Conservation (phyloP, 768 basidiomycete genomes). For the Boletus subcaerulescens region DNA sequence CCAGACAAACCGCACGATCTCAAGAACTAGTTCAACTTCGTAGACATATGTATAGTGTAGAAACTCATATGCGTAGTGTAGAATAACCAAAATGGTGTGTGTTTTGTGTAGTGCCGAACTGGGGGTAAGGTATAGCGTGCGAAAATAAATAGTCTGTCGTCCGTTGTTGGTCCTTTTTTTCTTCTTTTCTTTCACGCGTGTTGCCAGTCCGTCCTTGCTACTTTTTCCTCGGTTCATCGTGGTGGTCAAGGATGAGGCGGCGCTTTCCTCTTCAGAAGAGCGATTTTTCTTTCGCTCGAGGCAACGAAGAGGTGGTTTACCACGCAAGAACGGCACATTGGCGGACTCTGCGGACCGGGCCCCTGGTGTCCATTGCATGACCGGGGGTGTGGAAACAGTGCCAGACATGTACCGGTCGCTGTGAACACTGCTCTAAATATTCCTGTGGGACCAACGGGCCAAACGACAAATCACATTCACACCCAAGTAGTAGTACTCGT, state of each 20-base stretch:
- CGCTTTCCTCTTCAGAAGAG: slow-evolving; percentile 31
- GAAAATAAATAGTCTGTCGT: no score
- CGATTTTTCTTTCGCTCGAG: slow-evolving; percentile 18
- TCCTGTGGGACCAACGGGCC: no score
- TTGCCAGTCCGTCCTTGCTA: slow-evolving; percentile 14
- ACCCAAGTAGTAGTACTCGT: background rate
- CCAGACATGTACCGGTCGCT: slow-evolving; percentile 12
- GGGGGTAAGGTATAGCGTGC: no score
- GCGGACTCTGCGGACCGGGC: slow-evolving; percentile 1
- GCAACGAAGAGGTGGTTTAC: slow-evolving; percentile 31
- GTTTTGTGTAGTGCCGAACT: no score
- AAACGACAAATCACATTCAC: background rate
- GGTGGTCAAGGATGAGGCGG: slow-evolving; percentile 13
- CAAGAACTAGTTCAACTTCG: background rate
- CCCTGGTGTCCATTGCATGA: background rate
- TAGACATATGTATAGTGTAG: no score
- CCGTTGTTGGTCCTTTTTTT: background rate
- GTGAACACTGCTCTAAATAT: background rate
- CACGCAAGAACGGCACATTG: slow-evolving; percentile 19
- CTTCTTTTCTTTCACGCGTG: slow-evolving; percentile 22
- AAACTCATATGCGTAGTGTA: no score
- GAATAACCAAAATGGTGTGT: no score
- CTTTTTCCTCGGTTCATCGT: slow-evolving; percentile 10
- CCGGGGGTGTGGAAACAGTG: slow-evolving; percentile 7
- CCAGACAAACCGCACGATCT: background rate